A percentile compares a stretch with the other conserved stretches of the same genome.
phyloP scores from a whole-genome alignment of 441 rosid genomes.

The Croton laevigatus region DNA sequence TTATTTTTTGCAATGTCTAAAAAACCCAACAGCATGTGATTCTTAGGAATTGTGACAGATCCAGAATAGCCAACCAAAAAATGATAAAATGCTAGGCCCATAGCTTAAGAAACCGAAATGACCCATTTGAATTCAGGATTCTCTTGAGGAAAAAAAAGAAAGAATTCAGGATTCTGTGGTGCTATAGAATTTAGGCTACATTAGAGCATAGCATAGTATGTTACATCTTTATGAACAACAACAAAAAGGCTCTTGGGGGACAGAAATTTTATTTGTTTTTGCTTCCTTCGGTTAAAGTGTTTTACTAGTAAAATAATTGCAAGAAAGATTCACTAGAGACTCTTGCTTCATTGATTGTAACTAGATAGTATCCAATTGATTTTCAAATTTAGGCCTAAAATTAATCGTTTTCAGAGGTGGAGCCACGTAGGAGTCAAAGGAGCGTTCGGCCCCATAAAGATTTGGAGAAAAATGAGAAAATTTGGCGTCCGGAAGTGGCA shows the following conservation, averaged over 20 bases:
- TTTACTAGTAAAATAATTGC: neutral
- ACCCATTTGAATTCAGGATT: neutral
- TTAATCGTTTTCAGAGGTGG: too few relatives aligned
- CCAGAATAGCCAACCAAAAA: neutral
- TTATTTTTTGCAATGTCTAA: too few relatives aligned
- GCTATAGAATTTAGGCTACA: neutral
- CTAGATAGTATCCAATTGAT: too few relatives aligned
- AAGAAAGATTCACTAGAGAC: too few relatives aligned
- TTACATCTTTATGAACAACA: neutral
- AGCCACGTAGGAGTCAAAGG: too few relatives aligned
- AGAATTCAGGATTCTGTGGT: neutral
- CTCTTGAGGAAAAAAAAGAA: too few relatives aligned
- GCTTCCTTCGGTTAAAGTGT: constrained; percentile 1
- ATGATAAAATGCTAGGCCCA: neutral
- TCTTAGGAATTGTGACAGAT: neutral
- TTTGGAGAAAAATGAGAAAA: too few relatives aligned
- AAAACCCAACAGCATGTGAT: neutral
- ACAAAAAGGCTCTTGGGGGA: neutral
- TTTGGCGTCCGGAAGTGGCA: too few relatives aligned
- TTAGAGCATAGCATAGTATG: neutral
- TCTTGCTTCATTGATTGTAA: too few relatives aligned
- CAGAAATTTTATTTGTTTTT: neutral
- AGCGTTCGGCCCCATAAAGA: too few relatives aligned
- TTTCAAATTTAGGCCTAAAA: too few relatives aligned
- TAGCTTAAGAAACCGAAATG: neutral